Base-by-base conservation (phyloP, 106 monocot genomes). In the Platanthera zijinensis region DNA sequence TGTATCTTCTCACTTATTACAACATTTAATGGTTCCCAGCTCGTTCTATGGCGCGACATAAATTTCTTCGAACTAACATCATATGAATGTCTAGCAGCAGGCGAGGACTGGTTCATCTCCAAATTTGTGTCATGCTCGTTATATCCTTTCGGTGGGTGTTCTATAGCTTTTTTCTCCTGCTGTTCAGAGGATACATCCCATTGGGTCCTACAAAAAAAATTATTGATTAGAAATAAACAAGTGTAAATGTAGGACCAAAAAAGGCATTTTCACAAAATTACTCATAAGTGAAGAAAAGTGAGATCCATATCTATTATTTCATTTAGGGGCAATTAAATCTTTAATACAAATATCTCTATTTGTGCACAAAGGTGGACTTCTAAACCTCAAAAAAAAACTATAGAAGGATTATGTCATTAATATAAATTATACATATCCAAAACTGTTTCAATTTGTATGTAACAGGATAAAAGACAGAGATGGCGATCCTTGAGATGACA, bases 51-150 rank as follows among this genome's bases (percentile, higher is more conserved):
- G 74, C 71, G 75, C 47, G 77, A 66, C 76, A 75, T 75, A 10
- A 79, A 77, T 50, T 84, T 66, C 50, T 76, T 79, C 45, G 54
- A 30, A 22, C 64, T 22, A 46, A 22, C 74, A 69, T 75, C 82
- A 79, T 85, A 72, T 19, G 82, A 79, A 62, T 57, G 64, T 14
- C 52, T 50, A 63, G 73, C 72, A 78, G 73, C 77, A 19, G 84
- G 82, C 50, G 77, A 87, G 18, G 67, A 69, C 14, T 83, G 78
- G 64, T 75, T 82, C 18, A 78, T 83, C 51, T 81, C 80, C 46
- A 57, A 76, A 48, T 50, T 78, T 62, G 53, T 63, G 32, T 14
- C 59, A 61, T 79, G 48, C 21, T 59, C 59, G 9, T 5, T 48
- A 15, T 28, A 52, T 15, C 51, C 51, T 14, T 75, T 61, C 76